Conservation (phyloP, 352 stramenopile genomes). For the Phytopythium chamaehyphon region DNA sequence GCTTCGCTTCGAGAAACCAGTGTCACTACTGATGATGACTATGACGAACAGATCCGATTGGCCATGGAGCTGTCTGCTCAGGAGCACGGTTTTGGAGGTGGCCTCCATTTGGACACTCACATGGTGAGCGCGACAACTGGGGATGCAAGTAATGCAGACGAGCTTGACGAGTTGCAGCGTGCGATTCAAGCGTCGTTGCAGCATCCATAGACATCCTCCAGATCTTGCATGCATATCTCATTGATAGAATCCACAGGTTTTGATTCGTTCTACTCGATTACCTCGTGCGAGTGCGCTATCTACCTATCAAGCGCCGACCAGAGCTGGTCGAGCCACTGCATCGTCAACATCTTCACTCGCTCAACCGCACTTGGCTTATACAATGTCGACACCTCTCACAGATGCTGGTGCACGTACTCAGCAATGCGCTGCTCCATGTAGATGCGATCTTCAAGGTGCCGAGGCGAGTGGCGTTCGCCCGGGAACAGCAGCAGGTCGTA, state of each 20-base stretch:
- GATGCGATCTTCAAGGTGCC: constrained; percentile 88
- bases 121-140: constrained; percentile 2
- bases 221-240: not conserved
- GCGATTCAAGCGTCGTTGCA: constrained; percentile 79
- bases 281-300: not conserved
- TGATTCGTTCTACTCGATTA: not conserved
- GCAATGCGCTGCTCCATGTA: constrained; percentile 96
- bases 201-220: constrained; percentile 20
- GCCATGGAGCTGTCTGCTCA: constrained; percentile 60
- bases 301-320: not conserved
- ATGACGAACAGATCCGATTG: constrained; percentile 61
- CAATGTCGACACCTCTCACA: constrained; percentile 34
- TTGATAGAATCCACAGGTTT: not conserved
- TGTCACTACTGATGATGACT: constrained; percentile 7
- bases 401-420: constrained; percentile 74
- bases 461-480: constrained; percentile 94
- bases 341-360: constrained; percentile 4
- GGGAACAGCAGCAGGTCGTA: constrained; percentile 97
- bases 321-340: constrained; percentile 1
- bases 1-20: constrained; percentile 38
- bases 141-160: constrained; percentile 35
- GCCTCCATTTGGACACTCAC: not conserved
- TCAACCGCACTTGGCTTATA: constrained; percentile 5
- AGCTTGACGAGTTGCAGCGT: constrained; percentile 73
- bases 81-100: constrained; percentile 27